Evolutionary conservation across 148 eudicot species (phyloP).

Genomic region (Cornus kousa): DNA sequence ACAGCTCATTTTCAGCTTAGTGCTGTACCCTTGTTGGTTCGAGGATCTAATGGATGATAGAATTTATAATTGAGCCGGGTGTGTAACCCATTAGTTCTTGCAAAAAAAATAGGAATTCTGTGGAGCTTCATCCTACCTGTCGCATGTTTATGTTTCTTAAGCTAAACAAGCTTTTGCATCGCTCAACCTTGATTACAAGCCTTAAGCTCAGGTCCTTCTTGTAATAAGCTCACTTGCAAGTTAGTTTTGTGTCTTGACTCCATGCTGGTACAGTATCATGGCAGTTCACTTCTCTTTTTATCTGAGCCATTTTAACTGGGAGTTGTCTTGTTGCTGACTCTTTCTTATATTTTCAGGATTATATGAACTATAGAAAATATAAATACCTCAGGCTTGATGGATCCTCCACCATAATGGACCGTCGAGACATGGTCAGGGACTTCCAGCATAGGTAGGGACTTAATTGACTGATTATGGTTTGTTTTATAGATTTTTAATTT

Average conservation of each 20-base stretch:
- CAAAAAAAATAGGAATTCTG: too few relatives aligned
- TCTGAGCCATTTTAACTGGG: not conserved
- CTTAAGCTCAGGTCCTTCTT: not conserved
- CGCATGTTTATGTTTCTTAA: not conserved
- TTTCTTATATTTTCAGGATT: constrained; percentile 57
- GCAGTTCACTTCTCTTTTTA: not conserved
- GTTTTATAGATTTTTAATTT: not conserved
- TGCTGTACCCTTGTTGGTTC: not conserved
- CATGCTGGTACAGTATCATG: not conserved
- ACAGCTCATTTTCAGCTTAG: not conserved
- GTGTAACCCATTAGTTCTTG: not conserved
- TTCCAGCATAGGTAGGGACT: constrained; percentile 76
- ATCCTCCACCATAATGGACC: constrained; percentile 95
- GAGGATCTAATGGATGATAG: not conserved
- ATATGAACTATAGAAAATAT: constrained; percentile 95
- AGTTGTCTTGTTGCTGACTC: constrained; percentile 10
- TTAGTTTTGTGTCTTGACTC: constrained; percentile 3
- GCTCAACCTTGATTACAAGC: not conserved
- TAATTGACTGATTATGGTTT: not conserved
- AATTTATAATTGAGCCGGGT: not conserved
- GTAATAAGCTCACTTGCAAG: constrained; percentile 1
- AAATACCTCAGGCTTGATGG: constrained; percentile 93
- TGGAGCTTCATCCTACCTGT: too few relatives aligned
- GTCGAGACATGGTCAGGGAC: constrained; percentile 98
- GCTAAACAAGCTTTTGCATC: not conserved